Evolutionary conservation across 202 grass and related monocot genomes (phyloP).

Genomic region (Hordeum pubiflorum): DNA sequence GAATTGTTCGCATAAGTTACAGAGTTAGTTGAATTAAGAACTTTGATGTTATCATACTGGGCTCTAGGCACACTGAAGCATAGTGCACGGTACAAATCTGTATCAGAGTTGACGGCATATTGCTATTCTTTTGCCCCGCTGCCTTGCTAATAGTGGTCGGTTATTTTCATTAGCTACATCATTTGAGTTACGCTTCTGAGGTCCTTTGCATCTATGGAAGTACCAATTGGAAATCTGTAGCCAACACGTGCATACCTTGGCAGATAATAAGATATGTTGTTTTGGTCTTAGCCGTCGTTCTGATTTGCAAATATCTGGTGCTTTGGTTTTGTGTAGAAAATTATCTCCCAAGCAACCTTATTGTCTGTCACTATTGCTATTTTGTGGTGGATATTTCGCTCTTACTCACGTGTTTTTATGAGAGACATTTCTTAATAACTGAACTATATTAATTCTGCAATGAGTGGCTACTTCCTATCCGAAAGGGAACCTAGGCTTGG

Average conservation of each 20-base stretch:
- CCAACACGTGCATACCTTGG: not conserved
- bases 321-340: not conserved
- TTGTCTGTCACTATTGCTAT: not conserved
- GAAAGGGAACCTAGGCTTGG: not conserved
- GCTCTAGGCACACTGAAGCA: not conserved
- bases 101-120: not conserved
- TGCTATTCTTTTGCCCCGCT: not conserved
- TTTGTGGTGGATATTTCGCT: no score
- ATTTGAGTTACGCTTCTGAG: not conserved
- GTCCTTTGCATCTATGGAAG: no score
- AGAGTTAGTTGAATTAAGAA: not conserved
- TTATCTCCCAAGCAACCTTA: not conserved
- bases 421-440: not conserved
- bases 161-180: not conserved
- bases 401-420: no score
- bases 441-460: not conserved
- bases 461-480: not conserved
- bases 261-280: not conserved
- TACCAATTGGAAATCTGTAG: not conserved
- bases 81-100: not conserved
- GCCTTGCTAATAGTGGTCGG: not conserved
- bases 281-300: not conserved
- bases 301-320: not conserved
- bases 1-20: not conserved
- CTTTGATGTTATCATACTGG: not conserved